Evolutionary conservation across 2,329 filamentous ascomycete genomes (phyloP).

Genomic region (Xenoacremonium recifei): DNA sequence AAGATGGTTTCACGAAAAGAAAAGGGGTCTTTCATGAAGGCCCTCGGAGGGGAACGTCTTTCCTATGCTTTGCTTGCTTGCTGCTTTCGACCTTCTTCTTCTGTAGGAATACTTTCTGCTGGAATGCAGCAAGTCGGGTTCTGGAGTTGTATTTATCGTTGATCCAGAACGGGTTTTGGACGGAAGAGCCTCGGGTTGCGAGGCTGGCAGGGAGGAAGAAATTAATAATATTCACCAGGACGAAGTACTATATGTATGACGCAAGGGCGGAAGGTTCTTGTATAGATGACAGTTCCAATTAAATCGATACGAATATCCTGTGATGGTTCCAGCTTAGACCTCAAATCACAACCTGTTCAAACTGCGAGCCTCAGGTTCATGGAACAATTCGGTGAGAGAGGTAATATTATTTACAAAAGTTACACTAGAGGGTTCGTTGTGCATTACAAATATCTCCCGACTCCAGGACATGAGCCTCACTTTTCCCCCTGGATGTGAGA

Average conservation of each 20-base stretch:
- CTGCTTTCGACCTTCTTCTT: too few species aligned
- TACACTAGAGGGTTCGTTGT: constrained; percentile 25
- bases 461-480: constrained; percentile 25
- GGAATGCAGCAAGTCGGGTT: constrained; percentile 6
- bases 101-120: constrained; percentile 18
- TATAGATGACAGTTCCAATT: too few species aligned
- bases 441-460: constrained; percentile 28
- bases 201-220: constrained; percentile 4
- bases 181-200: too few species aligned
- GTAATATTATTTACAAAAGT: constrained; percentile 30
- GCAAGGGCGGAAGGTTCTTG: too few species aligned
- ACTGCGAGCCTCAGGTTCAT: too few species aligned
- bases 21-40: too few species aligned
- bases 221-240: constrained; percentile 8
- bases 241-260: too few species aligned
- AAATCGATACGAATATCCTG: too few species aligned
- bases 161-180: constrained; percentile 9
- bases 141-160: constrained; percentile 12
- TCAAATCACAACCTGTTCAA: too few species aligned
- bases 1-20: constrained; percentile 13
- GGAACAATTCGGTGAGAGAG: constrained; percentile 23
- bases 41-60: constrained; percentile 11
- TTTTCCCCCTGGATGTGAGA: constrained; percentile 21
- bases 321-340: too few species aligned
- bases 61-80: constrained; percentile 7